Base-by-base conservation (phyloP, 805 yeast species). In the Suhomyces canberraensis region DNA sequence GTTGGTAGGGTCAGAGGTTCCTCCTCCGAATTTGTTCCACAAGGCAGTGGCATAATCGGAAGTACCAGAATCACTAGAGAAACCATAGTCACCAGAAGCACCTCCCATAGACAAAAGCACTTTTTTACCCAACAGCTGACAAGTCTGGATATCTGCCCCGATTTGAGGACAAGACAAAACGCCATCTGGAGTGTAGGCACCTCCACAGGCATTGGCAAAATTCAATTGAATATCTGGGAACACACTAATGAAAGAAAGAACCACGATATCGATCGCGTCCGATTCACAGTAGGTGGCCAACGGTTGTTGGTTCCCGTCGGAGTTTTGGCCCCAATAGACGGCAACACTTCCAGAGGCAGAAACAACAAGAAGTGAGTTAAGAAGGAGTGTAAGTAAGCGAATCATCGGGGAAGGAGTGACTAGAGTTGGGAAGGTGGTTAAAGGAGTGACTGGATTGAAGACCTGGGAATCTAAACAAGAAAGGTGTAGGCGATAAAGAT, bases 51-150 rank as follows among this genome's bases (percentile, higher is more conserved):
- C 60, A 34, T 57, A 61, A 25, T 50, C 56, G 5, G 20, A 34
- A n/a, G 44, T 52, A 20, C 36, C 53, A 4, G 55, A 39, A 41
- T 66, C 75, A 31, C 54, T 43, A 4, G 58, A 32, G 32, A 73
- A 65, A 2, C 71, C 71, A 43, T 72, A 73, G 27, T 34, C 24
- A 39, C 74, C 65, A 36, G 56, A 24, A 29, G 65, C 63, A 33
- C 73, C 72, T 22, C 90, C 89, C 35, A 90, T 57, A 0, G 96
- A 87, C 8, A 90, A 57, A 25, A 90, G 55, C 3, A 90, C 81
- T 48, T 80, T 82, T 49, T 84, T 84, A 34, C 95, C 96, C n/a
- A 69, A 54, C 2, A 64, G 51, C 63, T 90, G 96, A 65, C 97
- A 90, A 4, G 79, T 70, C 40, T 69, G 52, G 45, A 89, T 88